Conservation (phyloP, 2,329 filamentous ascomycete species). For the Cladophialophora psammophila region DNA sequence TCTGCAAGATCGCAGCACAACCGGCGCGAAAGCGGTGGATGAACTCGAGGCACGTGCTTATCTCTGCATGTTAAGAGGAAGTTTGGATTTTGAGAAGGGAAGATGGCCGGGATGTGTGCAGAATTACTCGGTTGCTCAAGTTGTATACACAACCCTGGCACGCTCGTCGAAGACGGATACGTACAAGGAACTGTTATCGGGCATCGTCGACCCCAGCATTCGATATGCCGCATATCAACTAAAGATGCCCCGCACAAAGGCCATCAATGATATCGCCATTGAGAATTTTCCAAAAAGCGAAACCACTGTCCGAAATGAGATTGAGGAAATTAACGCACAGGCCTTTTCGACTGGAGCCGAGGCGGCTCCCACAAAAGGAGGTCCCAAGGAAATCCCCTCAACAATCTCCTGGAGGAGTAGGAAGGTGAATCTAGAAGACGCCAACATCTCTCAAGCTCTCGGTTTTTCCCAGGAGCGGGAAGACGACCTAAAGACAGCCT, state of each 20-base stretch:
- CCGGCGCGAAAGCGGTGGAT: constrained; percentile 72
- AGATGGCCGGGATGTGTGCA: constrained; percentile 80
- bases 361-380: constrained; percentile 56
- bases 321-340: constrained; percentile 74
- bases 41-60: constrained; percentile 88
- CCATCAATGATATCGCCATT: constrained; percentile 78
- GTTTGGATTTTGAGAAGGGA: constrained; percentile 84
- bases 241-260: constrained; percentile 83
- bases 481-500: constrained; percentile 51
- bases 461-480: constrained; percentile 69
- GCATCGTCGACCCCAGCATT: constrained; percentile 90
- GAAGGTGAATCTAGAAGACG: constrained; percentile 88
- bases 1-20: constrained; percentile 68
- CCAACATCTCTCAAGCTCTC: constrained; percentile 85
- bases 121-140: constrained; percentile 76
- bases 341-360: constrained; percentile 64
- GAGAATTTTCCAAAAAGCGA: constrained; percentile 74
- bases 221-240: constrained; percentile 93
- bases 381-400: constrained; percentile 65
- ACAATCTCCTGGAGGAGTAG: constrained; percentile 86
- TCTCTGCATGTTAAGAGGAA: constrained; percentile 75
- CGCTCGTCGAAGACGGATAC: constrained; percentile 73
- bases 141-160: constrained; percentile 82
- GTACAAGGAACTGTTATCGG: constrained; percentile 83
- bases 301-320: constrained; percentile 65